Evolutionary conservation across 2,329 filamentous ascomycete genomes (phyloP), one percentile per base, ranked within the genome.

Genomic region (Westerdykella sp.): DNA sequence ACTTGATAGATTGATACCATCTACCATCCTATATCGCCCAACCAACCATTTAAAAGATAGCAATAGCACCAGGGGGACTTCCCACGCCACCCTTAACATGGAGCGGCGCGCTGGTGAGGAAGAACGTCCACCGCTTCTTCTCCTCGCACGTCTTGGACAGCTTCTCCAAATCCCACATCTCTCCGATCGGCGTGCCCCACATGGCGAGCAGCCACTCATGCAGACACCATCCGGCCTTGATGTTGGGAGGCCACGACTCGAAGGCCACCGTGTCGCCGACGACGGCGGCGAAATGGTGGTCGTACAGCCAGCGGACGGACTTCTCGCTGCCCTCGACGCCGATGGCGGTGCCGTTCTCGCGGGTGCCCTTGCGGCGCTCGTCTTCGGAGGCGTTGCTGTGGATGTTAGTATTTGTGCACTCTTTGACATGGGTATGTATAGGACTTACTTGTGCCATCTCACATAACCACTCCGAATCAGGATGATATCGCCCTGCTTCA

Each of bases 41-140:
- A 6, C 18, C 18, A 21, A 21, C 18, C 18, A 4, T 6, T 28
- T 46, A 66, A 32, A 66, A 61, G 10, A 65, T 54, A 6, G 60
- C 62, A 41, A 65, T 61, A 18, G 59, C 63, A n/a, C 60, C 60
- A 7, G 63, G 63, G 13, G 63, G 62, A 43, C 59, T 64, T 36
- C 62, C 60, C 45, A 66, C 62, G 1, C 60, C 62, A 22, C 78
- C 75, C 3, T 73, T 73, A 13, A 79, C 71, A 58, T 83, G 80
- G 41, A 81, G 56, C 1, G 80, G 79, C 12, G 70, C 71, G 49
- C 77, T 81, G 0, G 76, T 80, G 9, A 84, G 64, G 63, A 84
- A 73, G 54, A 84, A 84, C 1, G 70, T 77, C 60, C 78, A 83
- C 14, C 73, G 67, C 32, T 70, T 66, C 57, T 71, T 66, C 47